Evolutionary conservation across 305 asterid genomes (phyloP).

Genomic region (Caryopteris hybrid): DNA sequence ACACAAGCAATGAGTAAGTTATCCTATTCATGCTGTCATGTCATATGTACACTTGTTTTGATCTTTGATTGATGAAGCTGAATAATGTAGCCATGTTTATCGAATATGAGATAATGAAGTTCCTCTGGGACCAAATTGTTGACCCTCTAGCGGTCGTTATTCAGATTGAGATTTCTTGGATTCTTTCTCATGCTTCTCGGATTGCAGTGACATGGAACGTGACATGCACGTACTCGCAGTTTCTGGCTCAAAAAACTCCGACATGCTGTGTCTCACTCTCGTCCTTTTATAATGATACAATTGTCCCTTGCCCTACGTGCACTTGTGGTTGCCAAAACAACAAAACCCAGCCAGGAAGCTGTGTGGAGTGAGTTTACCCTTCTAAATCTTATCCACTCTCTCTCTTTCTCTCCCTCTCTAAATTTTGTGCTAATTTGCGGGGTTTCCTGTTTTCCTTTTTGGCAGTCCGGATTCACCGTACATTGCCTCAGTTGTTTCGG

Average conservation of each 20-base stretch:
- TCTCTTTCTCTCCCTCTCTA: neutral
- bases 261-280: constrained; percentile 73
- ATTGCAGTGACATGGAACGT: constrained; percentile 80
- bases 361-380: constrained; percentile 50
- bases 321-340: constrained; percentile 64
- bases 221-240: constrained; percentile 68
- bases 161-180: neutral
- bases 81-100: neutral
- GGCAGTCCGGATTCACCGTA: constrained; percentile 51
- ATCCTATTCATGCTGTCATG: neutral
- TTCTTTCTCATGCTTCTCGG: constrained; percentile 18
- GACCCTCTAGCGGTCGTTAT: neutral
- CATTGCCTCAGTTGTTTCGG: constrained; percentile 57
- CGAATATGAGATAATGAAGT: neutral
- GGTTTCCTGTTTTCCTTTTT: neutral
- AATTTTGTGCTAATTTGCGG: neutral
- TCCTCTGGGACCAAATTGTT: neutral
- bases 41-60: neutral
- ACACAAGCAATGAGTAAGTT: constrained; percentile 70
- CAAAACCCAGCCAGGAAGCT: constrained; percentile 56
- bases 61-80: neutral
- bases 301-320: constrained; percentile 74
- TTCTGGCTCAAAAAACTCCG: constrained; percentile 51
- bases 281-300: constrained; percentile 61
- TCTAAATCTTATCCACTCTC: neutral